These are phyloP conservation scores for Pelargonium cotyledonis DNA, from an alignment of 441 rosid species.

Conservation along the genomic window DNA sequence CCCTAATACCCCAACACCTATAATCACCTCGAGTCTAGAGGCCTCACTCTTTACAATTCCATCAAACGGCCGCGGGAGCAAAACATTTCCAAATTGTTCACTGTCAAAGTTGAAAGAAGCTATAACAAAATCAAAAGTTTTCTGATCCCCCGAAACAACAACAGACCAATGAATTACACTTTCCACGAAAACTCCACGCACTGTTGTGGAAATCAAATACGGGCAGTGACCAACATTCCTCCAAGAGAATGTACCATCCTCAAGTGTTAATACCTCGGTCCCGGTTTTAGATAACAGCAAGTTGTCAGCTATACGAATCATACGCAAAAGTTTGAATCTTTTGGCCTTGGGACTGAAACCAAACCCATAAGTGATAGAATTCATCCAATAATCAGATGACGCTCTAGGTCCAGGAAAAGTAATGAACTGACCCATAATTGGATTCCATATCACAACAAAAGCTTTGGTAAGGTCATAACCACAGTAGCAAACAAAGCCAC, in stretches of 20 bases:
- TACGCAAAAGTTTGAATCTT: no score
- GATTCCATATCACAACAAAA: not conserved
- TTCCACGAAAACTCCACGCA: not conserved
- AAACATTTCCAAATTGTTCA: not conserved
- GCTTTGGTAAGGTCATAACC: not conserved
- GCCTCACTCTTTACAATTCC: not conserved
- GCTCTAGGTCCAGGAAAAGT: no score
- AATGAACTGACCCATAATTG: no score
- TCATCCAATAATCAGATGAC: no score
- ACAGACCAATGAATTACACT: not conserved
- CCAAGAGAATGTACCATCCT: not conserved
- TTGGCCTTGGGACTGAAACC: not conserved
- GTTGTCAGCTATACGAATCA: no score
- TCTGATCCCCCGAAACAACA: not conserved
- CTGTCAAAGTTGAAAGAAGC: not conserved
- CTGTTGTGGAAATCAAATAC: not conserved
- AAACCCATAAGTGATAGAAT: not conserved
- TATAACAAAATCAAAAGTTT: not conserved
- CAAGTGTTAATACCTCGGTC: not conserved
- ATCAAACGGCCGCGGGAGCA: not conserved
- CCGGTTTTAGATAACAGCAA: no score
- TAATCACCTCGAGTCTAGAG: no score
- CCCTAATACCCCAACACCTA: not conserved
- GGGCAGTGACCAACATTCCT: not conserved
- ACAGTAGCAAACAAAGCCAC: not conserved